Evolutionary conservation across 148 eudicot genomes (phyloP).

Genomic region (Gaultheria prostrata): DNA sequence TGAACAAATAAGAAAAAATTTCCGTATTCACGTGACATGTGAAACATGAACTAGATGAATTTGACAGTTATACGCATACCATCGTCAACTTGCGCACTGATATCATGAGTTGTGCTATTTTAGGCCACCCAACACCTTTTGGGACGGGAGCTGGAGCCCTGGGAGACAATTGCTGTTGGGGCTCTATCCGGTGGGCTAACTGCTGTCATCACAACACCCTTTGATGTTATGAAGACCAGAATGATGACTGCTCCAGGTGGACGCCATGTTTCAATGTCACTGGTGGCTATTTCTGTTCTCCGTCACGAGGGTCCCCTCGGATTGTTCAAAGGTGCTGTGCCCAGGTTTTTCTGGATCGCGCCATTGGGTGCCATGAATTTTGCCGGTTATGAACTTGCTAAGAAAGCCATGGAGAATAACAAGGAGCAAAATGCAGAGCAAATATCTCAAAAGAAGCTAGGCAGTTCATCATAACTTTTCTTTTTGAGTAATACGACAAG

Average conservation of each 20-base stretch:
- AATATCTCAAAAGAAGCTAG: slow-evolving; percentile 30
- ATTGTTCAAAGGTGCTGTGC: slow-evolving; percentile 86
- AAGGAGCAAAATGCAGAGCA: slow-evolving; percentile 44
- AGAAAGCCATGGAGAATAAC: slow-evolving; percentile 67
- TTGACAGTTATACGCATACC: too few species aligned
- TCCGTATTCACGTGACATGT: too few species aligned
- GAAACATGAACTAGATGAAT: too few species aligned
- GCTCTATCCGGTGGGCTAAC: slow-evolving; percentile 90
- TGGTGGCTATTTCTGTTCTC: slow-evolving; percentile 69
- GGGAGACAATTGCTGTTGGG: slow-evolving; percentile 93
- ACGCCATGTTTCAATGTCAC: slow-evolving; percentile 48
- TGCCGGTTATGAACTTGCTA: slow-evolving; percentile 90
- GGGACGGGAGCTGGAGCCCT: slow-evolving; percentile 81
- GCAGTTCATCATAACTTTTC: slow-evolving; percentile 21
- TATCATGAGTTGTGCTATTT: not conserved
- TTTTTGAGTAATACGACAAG: not conserved
- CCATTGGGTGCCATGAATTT: slow-evolving; percentile 95
- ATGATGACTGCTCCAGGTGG: slow-evolving; percentile 95
- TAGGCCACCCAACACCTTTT: slow-evolving; percentile 72
- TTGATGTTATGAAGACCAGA: slow-evolving; percentile 87
- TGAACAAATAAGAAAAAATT: too few species aligned
- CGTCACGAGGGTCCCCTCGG: slow-evolving; percentile 85
- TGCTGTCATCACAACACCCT: slow-evolving; percentile 88
- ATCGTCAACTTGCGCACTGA: not conserved
- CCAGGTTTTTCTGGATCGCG: slow-evolving; percentile 93